phyloP scores from a whole-genome alignment of 345 rosid genomes.

The Rhodomyrtus tomentosa region DNA sequence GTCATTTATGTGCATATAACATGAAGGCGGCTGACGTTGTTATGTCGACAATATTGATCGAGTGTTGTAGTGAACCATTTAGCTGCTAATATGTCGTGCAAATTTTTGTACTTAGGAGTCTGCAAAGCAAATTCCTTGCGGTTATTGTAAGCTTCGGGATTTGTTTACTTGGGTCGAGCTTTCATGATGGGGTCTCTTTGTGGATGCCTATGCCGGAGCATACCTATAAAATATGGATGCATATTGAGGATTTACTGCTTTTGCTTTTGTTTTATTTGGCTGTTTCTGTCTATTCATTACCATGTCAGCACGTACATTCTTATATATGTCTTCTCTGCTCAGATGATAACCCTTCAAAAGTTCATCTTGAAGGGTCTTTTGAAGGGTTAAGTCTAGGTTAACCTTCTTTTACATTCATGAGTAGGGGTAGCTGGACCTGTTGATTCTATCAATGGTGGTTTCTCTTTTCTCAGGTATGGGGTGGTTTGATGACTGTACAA shows the following conservation, averaged over 20 bases:
- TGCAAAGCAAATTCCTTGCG: neutral
- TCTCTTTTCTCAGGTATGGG: conserved; percentile 50
- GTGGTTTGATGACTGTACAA: conserved; percentile 34
- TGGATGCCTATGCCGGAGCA: neutral
- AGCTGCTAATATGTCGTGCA: neutral
- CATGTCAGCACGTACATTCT: neutral
- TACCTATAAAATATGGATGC: neutral
- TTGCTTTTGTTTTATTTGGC: neutral
- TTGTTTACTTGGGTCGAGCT: neutral
- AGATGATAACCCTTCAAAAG: neutral
- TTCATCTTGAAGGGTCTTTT: neutral
- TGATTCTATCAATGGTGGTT: conserved; percentile 5
- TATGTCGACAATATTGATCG: neutral
- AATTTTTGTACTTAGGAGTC: neutral
- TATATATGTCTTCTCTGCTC: neutral
- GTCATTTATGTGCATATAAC: neutral
- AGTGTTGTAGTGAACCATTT: neutral
- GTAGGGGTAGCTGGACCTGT: neutral
- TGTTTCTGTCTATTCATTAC: neutral
- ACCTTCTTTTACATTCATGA: neutral
- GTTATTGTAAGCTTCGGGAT: neutral
- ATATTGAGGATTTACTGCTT: neutral
- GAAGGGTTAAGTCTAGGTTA: neutral
- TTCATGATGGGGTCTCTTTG: neutral
- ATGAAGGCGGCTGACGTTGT: neutral